Conservation (phyloP, 768 basidiomycete genomes). For the Russula emetica region DNA sequence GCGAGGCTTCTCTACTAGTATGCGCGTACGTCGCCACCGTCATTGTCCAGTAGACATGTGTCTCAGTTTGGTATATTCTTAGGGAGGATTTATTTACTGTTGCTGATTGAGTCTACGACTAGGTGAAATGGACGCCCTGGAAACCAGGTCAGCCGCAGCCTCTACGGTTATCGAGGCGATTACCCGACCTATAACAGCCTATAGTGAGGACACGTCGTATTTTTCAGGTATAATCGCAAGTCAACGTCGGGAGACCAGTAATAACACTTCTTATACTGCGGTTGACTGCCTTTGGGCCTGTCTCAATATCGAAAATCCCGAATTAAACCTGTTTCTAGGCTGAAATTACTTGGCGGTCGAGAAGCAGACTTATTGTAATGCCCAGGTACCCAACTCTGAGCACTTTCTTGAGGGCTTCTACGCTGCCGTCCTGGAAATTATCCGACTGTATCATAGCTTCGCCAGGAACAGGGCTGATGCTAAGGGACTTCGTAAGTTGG, state of each 20-base stretch:
- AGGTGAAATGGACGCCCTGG: conserved; percentile 74
- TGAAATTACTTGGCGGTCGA: conserved; percentile 81
- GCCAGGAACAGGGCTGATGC: too few relatives aligned
- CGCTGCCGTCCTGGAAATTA: too few relatives aligned
- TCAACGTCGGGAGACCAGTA: conserved; percentile 77
- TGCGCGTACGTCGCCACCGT: conserved; percentile 49
- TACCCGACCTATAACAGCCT: conserved; percentile 38
- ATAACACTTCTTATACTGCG: conserved; percentile 72
- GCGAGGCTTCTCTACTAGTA: conserved; percentile 50
- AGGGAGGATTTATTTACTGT: conserved; percentile 40
- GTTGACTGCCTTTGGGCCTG: conserved; percentile 43
- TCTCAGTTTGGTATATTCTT: background rate
- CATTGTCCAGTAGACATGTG: background rate
- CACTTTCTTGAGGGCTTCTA: conserved; percentile 70
- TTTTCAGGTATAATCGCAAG: conserved; percentile 75
- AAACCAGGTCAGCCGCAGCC: conserved; percentile 50
- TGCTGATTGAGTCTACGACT: conserved; percentile 30
- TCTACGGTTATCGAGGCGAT: background rate
- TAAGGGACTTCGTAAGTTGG: conserved; percentile 55
- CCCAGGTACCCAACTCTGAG: conserved; percentile 67
- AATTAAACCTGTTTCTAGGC: conserved; percentile 25
- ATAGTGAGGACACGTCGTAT: conserved; percentile 48
- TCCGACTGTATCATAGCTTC: too few relatives aligned
- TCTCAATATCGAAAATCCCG: background rate
- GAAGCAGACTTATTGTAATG: conserved; percentile 65